phyloP scores from a whole-genome alignment of 768 basidiomycete species.

The Trametes cubensis region DNA sequence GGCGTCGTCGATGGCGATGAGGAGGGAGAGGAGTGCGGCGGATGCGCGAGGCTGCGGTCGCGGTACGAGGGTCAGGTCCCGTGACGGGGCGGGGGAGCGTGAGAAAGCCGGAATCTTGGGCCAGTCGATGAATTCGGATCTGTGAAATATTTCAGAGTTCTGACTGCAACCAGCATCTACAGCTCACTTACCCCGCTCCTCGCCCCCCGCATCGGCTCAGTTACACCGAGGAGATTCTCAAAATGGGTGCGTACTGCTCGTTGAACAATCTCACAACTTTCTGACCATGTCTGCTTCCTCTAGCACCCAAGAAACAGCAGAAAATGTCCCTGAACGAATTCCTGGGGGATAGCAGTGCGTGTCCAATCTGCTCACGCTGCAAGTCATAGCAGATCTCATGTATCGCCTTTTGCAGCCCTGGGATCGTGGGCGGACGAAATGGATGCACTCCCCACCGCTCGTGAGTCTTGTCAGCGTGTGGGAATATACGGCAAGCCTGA shows the following conservation, averaged over 20 bases:
- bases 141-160: conserved; percentile 26
- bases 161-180: conserved; percentile 20
- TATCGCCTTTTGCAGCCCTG: conserved; percentile 51
- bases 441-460: conserved; percentile 89
- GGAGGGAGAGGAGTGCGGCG: not conserved
- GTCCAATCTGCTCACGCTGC: conserved; percentile 19
- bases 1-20: conserved; percentile 5
- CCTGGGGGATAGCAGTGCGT: conserved; percentile 82
- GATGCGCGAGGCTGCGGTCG: not conserved
- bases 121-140: conserved; percentile 13
- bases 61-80: conserved; percentile 10
- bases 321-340: conserved; percentile 95
- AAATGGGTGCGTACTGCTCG: conserved; percentile 35
- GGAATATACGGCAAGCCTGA: conserved; percentile 15
- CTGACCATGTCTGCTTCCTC: not conserved
- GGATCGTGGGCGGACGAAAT: conserved; percentile 99
- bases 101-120: conserved; percentile 11
- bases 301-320: conserved; percentile 89
- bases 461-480: conserved; percentile 53
- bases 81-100: conserved; percentile 20
- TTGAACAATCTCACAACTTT: not conserved
- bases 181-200: conserved; percentile 8
- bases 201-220: not conserved
- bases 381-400: conserved; percentile 18
- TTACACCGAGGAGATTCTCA: conserved; percentile 22